Base-by-base conservation (phyloP, 2,329 filamentous ascomycete species). In the Colletotrichum brevisporum region DNA sequence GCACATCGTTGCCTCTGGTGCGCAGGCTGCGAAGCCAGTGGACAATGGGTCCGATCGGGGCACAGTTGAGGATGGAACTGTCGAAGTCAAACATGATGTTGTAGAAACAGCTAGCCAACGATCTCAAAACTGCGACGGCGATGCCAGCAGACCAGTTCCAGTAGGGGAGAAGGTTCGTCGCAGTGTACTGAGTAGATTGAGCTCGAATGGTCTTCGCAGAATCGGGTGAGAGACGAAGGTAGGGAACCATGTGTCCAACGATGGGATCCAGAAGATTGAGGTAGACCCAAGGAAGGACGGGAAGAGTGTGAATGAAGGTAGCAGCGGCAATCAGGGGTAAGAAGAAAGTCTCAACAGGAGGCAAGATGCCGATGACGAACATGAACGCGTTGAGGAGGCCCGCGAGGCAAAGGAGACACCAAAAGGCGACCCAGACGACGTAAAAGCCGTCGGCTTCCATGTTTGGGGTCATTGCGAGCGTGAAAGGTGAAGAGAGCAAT, bases 81-180 rank as follows among this genome's bases (percentile, higher is more conserved):
- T 56, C 53, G 15, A 56, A 56, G 6, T 45, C 31, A 15, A 56
- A 56, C 36, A 31, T 16, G 18, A 56, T 21, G 53, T 56, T 21
- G 53, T 56, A 43, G 9, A 45, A 13, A 8, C 31, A 3, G 6
- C 24, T 24, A 13, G 13, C 13, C 18, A 43, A 15, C 18, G 18
- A 6, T 6, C 10, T 15, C 12, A 43, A 6, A 15, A 21, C 12
- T 10, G 4, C 10, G 6, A 24, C 10, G 10, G 43, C 16, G 26
- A 36, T 13, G 6, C 53, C n/a, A 4, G 43, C 15, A 4, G 6
- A 6, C 18, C 36, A 24, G 8, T 56, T 43, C 16, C 31, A 39
- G 36, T 43, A 56, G 3, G 53, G 53, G 8, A 56, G 31, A 15
- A 56, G 53, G 5, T 15, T 39, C 36, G n/a, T n/a, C 3, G 18